Percentiles rank a stretch among this genome's conserved stretches.
Conservation (phyloP, 345 rosid genomes). For the Melaleuca alternifolia region DNA sequence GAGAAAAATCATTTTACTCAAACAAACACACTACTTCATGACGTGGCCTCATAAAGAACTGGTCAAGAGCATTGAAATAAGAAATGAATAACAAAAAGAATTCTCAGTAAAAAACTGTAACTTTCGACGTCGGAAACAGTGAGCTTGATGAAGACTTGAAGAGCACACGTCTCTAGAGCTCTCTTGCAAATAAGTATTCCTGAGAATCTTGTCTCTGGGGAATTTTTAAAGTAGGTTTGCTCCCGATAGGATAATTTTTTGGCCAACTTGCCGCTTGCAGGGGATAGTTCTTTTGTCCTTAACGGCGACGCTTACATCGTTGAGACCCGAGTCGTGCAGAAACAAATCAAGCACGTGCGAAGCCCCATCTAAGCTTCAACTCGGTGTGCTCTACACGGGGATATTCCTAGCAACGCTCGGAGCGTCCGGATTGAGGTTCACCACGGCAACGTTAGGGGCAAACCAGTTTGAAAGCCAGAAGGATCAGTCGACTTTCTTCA, state of each 20-base stretch:
- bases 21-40: neutral
- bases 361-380: conserved; percentile 3
- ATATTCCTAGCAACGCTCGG: conserved; percentile 9
- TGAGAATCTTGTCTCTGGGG: neutral
- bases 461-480: conserved; percentile 1
- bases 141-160: neutral
- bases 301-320: conserved; percentile 4
- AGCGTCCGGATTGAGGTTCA: conserved; percentile 2
- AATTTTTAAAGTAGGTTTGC: neutral
- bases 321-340: conserved; percentile 8
- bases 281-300: conserved; percentile 3
- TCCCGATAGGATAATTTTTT: neutral
- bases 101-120: neutral
- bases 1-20: neutral
- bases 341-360: neutral
- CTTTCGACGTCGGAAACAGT: neutral
- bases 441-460: conserved; percentile 6
- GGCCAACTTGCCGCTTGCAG: neutral
- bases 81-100: neutral
- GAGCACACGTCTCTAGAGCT: neutral
- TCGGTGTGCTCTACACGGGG: conserved; percentile 3
- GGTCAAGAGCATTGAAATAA: neutral
- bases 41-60: neutral
- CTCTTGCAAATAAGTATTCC: neutral
- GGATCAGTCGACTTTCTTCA: conserved; percentile 5